These are phyloP conservation scores for Rhynchospora pubera DNA, from an alignment of 176 grass and related monocot species.

Conservation along the genomic window DNA sequence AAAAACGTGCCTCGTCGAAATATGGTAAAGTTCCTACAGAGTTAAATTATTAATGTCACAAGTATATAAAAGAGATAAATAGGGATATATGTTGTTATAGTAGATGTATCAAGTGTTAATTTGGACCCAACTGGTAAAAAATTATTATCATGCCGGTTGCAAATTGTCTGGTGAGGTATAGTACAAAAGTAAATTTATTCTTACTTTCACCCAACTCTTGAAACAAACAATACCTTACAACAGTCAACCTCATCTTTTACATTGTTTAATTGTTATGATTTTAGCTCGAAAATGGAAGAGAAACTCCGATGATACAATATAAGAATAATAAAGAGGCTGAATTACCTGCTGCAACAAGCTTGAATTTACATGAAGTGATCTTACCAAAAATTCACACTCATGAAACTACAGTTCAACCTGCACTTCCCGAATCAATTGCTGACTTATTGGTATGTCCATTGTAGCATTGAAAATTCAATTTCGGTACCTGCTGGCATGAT, in stretches of 20 bases:
- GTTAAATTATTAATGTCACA: background rate
- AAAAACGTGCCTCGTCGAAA: slow-evolving; percentile 20
- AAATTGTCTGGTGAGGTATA: background rate
- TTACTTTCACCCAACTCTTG: background rate
- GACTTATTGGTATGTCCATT: slow-evolving; percentile 8
- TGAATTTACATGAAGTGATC: background rate
- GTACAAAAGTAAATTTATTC: background rate
- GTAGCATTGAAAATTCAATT: background rate
- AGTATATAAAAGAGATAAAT: background rate
- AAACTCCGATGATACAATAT: slow-evolving; percentile 4
- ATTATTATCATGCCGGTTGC: background rate
- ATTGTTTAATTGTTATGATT: background rate
- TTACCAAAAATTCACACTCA: background rate
- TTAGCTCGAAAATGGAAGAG: slow-evolving; percentile 20
- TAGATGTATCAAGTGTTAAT: background rate
- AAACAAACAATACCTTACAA: background rate
- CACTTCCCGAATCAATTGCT: background rate
- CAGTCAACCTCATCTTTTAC: background rate
- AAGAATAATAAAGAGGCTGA: background rate
- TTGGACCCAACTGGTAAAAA: background rate
- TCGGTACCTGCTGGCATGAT: background rate
- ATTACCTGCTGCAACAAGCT: background rate
- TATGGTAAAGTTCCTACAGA: slow-evolving; percentile 10
- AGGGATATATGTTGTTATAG: background rate
- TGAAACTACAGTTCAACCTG: background rate